Percentiles rank a stretch among this genome's conserved stretches.
These are phyloP conservation scores for Mortierella sp. DNA, from an alignment of 371 early-diverging fungal genomes.

Conservation along the genomic window DNA sequence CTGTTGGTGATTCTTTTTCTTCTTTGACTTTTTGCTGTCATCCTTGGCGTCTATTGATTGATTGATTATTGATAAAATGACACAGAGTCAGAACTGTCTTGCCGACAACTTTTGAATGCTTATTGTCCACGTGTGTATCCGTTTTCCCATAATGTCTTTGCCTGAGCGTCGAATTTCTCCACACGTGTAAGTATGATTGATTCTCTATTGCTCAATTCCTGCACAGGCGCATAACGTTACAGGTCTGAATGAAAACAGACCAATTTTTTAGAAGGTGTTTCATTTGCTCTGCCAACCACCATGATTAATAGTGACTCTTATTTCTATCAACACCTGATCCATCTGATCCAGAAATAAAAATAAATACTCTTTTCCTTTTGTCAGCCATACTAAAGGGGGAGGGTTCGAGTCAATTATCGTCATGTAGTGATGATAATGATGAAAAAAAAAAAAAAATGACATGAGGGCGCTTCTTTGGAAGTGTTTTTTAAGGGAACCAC, in stretches of 20 bases:
- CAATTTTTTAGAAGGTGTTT: neutral
- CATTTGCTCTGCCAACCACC: neutral
- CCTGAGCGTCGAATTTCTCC: neutral
- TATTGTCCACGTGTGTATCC: neutral
- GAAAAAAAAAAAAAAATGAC: neutral
- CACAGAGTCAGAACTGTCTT: neutral
- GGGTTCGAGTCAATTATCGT: too few species aligned
- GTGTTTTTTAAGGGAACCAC: neutral
- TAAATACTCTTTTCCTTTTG: neutral
- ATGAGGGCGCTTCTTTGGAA: too few species aligned
- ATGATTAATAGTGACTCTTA: neutral
- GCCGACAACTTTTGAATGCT: neutral
- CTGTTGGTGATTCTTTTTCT: slow-evolving; percentile 24
- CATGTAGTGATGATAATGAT: too few species aligned
- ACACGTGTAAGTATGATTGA: neutral
- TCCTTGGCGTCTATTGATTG: slow-evolving; percentile 33
- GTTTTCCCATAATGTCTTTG: neutral
- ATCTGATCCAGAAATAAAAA: neutral
- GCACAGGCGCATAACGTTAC: neutral
- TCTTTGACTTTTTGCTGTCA: slow-evolving; percentile 47
- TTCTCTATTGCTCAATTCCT: neutral
- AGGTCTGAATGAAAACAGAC: neutral
- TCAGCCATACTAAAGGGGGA: neutral
- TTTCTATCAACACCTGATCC: neutral
- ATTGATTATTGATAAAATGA: neutral